Conservation (phyloP, 805 yeast genomes). For the Kluyveromyces wickerhamii region DNA sequence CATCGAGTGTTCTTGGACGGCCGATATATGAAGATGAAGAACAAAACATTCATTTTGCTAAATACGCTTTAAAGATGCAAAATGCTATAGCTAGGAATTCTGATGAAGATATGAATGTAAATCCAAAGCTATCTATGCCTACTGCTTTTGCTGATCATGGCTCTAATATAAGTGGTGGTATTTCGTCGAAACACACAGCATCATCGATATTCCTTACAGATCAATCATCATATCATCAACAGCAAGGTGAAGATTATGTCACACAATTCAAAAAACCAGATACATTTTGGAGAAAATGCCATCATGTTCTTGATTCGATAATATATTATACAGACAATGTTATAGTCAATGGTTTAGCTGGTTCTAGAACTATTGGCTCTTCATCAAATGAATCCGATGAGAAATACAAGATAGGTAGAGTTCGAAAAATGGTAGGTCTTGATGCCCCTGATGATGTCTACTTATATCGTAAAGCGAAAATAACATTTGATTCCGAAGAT, state of each 20-base stretch:
- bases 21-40: slow-evolving; percentile 64
- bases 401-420: slow-evolving; percentile 16
- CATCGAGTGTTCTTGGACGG: slow-evolving; percentile 67
- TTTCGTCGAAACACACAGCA: too few species aligned
- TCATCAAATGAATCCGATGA: slow-evolving; percentile 20
- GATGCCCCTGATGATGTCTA: slow-evolving; percentile 32
- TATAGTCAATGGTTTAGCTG: slow-evolving; percentile 52
- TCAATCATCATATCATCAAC: background rate
- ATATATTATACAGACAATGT: slow-evolving; percentile 43
- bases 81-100: slow-evolving; percentile 18
- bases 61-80: slow-evolving; percentile 23
- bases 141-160: too few species aligned
- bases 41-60: slow-evolving; percentile 23
- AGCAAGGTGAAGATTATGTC: slow-evolving; percentile 3
- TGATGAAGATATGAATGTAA: too few species aligned
- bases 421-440: slow-evolving; percentile 22
- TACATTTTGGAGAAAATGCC: slow-evolving; percentile 17
- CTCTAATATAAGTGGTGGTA: too few species aligned
- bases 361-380: slow-evolving; percentile 37
- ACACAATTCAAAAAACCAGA: slow-evolving; percentile 8
- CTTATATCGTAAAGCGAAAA: slow-evolving; percentile 37
- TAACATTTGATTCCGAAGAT: slow-evolving; percentile 32
- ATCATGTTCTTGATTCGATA: slow-evolving; percentile 32
- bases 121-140: too few species aligned
- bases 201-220: too few species aligned